A percentile compares a stretch with the other conserved stretches of the same genome.
These are phyloP conservation scores for Singerocomus inundabilis DNA, from an alignment of 1,284 basidiomycete genomes.

Conservation along the genomic window DNA sequence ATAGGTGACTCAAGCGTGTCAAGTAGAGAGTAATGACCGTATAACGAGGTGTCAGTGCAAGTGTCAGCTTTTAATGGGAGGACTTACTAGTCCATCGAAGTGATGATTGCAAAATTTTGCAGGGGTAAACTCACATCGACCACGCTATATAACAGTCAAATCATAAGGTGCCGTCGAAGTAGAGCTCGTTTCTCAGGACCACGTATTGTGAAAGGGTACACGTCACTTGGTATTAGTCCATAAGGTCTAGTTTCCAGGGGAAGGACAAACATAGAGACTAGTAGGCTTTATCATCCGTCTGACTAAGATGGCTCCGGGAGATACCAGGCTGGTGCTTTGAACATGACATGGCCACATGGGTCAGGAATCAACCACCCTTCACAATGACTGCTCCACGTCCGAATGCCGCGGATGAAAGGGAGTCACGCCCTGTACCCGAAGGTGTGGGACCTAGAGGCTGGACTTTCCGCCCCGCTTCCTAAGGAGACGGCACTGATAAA, in stretches of 20 bases:
- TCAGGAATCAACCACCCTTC: constrained; percentile 20
- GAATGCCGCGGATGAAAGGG: neutral
- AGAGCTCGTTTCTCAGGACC: constrained; percentile 33
- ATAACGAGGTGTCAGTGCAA: neutral
- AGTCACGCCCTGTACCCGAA: constrained; percentile 13
- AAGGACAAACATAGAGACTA: too few relatives aligned
- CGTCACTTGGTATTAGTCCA: too few relatives aligned
- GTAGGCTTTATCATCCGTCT: constrained; percentile 25
- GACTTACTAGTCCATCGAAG: constrained; percentile 39
- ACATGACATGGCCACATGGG: constrained; percentile 14
- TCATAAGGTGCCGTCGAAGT: constrained; percentile 40
- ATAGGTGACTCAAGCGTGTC: constrained; percentile 14
- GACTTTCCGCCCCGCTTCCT: neutral
- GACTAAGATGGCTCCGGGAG: constrained; percentile 20
- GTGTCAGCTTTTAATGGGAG: neutral
- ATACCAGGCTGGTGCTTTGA: constrained; percentile 37
- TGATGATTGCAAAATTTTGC: constrained; percentile 35
- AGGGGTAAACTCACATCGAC: neutral
- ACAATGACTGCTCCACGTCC: neutral
- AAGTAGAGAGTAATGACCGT: constrained; percentile 29
- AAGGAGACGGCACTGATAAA: constrained; percentile 4
- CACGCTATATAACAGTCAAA: neutral
- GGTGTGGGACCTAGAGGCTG: constrained; percentile 14
- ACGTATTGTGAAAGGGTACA: neutral
- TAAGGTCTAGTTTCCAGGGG: constrained; percentile 30